phyloP scores from a whole-genome alignment of 768 basidiomycete genomes.

The Russula brevipes region DNA sequence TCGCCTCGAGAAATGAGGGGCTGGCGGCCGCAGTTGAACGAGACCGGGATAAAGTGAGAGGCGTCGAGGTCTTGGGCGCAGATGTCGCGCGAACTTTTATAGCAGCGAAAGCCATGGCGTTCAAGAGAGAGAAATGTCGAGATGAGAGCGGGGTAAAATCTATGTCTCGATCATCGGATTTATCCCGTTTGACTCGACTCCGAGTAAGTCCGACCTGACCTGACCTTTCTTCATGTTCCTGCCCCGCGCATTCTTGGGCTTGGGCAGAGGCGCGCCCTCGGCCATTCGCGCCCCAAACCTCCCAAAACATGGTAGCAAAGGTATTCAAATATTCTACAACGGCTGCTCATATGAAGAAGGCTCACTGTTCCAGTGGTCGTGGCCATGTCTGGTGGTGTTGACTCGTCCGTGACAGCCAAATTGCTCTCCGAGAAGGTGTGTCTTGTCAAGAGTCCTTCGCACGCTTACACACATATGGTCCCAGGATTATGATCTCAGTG shows the following conservation, averaged over 20 bases:
- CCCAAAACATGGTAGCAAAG: slow-evolving; percentile 31
- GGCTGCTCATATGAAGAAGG: background rate
- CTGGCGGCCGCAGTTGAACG: slow-evolving; percentile 46
- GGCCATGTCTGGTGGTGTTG: slow-evolving; percentile 94
- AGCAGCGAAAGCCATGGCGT: slow-evolving; percentile 40
- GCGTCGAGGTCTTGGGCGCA: slow-evolving; percentile 35
- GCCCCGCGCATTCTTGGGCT: background rate
- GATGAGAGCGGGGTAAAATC: background rate
- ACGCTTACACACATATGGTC: background rate
- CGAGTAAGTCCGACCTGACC: slow-evolving; percentile 12
- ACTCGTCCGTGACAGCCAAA: slow-evolving; percentile 84
- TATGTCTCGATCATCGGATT: slow-evolving; percentile 11
- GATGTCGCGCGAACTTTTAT: slow-evolving; percentile 41
- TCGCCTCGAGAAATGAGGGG: slow-evolving; percentile 67
- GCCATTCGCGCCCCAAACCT: slow-evolving; percentile 9
- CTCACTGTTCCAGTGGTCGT: slow-evolving; percentile 57
- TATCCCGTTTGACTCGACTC: background rate
- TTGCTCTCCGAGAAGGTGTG: slow-evolving; percentile 62
- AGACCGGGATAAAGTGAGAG: slow-evolving; percentile 41
- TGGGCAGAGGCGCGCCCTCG: background rate
- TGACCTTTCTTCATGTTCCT: background rate
- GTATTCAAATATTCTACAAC: slow-evolving; percentile 16
- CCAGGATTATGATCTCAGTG: slow-evolving; percentile 77
- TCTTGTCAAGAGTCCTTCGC: background rate
- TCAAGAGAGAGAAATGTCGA: background rate